These are phyloP conservation scores for Plectosphaerella plurivora DNA, from an alignment of 2,329 filamentous ascomycete genomes.

Conservation along the genomic window DNA sequence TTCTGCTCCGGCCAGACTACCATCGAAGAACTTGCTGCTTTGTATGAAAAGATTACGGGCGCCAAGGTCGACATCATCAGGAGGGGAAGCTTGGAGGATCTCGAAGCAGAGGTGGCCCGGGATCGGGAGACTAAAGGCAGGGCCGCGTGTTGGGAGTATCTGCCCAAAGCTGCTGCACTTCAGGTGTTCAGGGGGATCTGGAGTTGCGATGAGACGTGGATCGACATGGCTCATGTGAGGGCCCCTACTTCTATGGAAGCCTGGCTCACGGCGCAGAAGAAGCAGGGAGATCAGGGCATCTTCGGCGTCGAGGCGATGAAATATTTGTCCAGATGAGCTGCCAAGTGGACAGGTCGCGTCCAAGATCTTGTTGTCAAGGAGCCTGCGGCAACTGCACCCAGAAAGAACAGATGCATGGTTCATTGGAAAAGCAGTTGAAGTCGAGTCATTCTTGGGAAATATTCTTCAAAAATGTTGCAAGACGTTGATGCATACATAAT, in stretches of 20 bases:
- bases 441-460: no score
- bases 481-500: no score
- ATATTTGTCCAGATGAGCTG: no score
- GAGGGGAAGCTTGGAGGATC: background rate
- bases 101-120: background rate
- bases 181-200: background rate
- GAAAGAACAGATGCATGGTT: no score
- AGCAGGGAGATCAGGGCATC: background rate
- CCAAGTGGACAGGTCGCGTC: no score
- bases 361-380: no score
- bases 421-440: no score
- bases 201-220: background rate
- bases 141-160: background rate
- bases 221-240: background rate
- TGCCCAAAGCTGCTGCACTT: background rate
- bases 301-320: no score
- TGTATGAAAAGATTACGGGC: conserved; percentile 4
- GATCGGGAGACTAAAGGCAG: background rate
- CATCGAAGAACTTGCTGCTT: conserved; percentile 2
- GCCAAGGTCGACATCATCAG: background rate
- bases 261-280: background rate
- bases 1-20: conserved; percentile 5
- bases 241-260: background rate
- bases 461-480: no score
- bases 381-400: no score